A percentile compares a stretch with the other conserved stretches of the same genome.
These are phyloP conservation scores for Stagonosporopsis cucurbitacearum DNA, from an alignment of 2,329 filamentous ascomycete genomes.

Conservation along the genomic window DNA sequence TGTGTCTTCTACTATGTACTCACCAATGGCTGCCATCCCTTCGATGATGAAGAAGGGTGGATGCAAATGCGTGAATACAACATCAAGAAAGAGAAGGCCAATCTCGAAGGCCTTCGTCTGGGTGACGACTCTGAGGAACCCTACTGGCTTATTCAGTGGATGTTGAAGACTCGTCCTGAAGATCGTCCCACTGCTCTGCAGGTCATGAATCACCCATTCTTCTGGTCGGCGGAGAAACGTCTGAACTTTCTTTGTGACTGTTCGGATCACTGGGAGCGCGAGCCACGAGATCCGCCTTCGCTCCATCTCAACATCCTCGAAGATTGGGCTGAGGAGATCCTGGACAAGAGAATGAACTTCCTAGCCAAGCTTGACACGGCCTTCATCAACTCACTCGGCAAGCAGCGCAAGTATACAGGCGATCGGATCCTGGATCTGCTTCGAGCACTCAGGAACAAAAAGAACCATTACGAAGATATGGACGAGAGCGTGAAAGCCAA, in stretches of 20 bases:
- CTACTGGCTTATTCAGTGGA: constrained; percentile 81
- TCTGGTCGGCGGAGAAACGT: constrained; percentile 89
- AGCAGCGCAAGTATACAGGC: constrained; percentile 94
- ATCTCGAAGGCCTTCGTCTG: constrained; percentile 74
- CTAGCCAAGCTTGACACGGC: constrained; percentile 74
- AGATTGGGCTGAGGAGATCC: constrained; percentile 53
- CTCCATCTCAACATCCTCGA: constrained; percentile 67
- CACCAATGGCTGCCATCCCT: constrained; percentile 89
- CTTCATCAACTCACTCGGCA: constrained; percentile 88
- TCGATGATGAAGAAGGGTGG: constrained; percentile 91
- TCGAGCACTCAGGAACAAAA: constrained; percentile 90
- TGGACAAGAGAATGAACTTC: constrained; percentile 73
- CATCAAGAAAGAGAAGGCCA: constrained; percentile 87
- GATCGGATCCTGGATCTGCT: constrained; percentile 83
- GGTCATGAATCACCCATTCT: constrained; percentile 93
- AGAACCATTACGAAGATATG: constrained; percentile 98
- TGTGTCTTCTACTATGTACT: constrained; percentile 99
- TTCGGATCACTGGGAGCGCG: constrained; percentile 95
- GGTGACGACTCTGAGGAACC: constrained; percentile 88
- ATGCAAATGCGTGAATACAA: constrained; percentile 87
- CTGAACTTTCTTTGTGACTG: constrained; percentile 94
- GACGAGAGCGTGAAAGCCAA: constrained; percentile 74
- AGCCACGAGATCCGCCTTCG: constrained; percentile 82
- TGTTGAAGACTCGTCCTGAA: constrained; percentile 73
- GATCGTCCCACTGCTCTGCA: constrained; percentile 74